Percentiles rank a stretch among this genome's conserved stretches.
phyloP scores from a whole-genome alignment of 805 yeast species.

The Saccharomycopsis selenospora region DNA sequence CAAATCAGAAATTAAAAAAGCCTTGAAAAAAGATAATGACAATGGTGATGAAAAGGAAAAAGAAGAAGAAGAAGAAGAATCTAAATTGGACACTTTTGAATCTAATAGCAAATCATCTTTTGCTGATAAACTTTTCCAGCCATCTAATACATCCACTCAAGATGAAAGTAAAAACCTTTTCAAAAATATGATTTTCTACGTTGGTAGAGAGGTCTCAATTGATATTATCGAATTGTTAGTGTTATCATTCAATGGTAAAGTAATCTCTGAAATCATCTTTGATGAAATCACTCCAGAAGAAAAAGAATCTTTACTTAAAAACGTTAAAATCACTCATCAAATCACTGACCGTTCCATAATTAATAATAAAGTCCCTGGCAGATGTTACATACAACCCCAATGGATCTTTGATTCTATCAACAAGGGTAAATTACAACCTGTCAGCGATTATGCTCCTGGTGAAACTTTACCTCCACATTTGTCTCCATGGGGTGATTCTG shows the following conservation, averaged over 20 bases:
- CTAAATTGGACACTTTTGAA: conserved; percentile 63
- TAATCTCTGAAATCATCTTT: conserved; percentile 78
- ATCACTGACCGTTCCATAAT: conserved; percentile 88
- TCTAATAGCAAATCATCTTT: conserved; percentile 43
- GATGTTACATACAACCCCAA: conserved; percentile 95
- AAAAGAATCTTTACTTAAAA: conserved; percentile 25
- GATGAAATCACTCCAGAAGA: conserved; percentile 55
- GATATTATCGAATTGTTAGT: conserved; percentile 86
- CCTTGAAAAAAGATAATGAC: conserved; percentile 36
- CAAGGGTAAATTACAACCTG: conserved; percentile 66
- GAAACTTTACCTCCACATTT: conserved; percentile 93
- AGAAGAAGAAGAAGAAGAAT: conserved; percentile 29
- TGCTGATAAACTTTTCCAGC: conserved; percentile 73
- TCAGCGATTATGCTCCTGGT: conserved; percentile 83
- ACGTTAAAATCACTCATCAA: conserved; percentile 71
- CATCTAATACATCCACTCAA: conserved; percentile 38
- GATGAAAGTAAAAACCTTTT: conserved; percentile 62
- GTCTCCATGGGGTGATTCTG: conserved; percentile 98
- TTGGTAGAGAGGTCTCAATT: conserved; percentile 93
- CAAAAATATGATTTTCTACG: conserved; percentile 67
- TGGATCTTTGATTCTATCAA: conserved; percentile 94
- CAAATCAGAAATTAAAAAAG: conserved; percentile 32
- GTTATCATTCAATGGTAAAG: conserved; percentile 77
- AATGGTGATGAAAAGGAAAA: conserved; percentile 32
- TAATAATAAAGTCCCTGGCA: conserved; percentile 69